A percentile compares a stretch with the other conserved stretches of the same genome.
Conservation (phyloP, 2,329 filamentous ascomycete genomes). For the Phyllosticta citrichinensis region DNA sequence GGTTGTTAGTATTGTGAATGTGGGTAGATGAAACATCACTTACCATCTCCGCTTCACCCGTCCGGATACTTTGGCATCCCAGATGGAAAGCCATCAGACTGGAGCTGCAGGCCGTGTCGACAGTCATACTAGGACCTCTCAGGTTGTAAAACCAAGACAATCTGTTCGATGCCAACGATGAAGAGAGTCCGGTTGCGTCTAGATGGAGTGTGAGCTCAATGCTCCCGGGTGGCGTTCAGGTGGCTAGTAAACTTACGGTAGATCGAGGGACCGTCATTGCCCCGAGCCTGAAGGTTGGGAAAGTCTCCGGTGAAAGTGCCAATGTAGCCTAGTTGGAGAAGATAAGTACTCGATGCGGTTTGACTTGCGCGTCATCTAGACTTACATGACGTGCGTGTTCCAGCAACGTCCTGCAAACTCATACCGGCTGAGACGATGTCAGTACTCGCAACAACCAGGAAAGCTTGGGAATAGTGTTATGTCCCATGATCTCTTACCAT, state of each 20-base stretch:
- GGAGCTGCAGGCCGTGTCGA: conserved; percentile 24
- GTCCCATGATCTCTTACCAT: conserved; percentile 2
- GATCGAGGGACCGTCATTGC: background rate
- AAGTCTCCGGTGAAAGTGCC: conserved; percentile 17
- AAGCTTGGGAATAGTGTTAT: background rate
- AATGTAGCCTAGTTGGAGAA: conserved; percentile 12
- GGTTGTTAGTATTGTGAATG: conserved; percentile 40
- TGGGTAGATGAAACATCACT: conserved; percentile 44
- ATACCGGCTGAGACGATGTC: background rate
- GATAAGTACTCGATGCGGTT: too few species aligned
- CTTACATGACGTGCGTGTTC: conserved; percentile 14
- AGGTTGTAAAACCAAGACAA: conserved; percentile 23
- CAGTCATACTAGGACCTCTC: conserved; percentile 19
- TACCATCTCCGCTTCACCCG: conserved; percentile 12
- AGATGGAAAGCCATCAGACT: conserved; percentile 19
- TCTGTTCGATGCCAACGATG: conserved; percentile 20
- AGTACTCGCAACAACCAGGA: background rate
- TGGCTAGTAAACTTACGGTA: background rate
- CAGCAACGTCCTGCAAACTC: conserved; percentile 7
- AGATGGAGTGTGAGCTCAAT: background rate
- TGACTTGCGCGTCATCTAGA: too few species aligned
- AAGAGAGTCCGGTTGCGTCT: conserved; percentile 1
- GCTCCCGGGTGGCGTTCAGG: background rate
- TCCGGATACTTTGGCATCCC: conserved; percentile 19
- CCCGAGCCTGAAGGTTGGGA: conserved; percentile 6